These are phyloP conservation scores for Magnaporthiopsis rhizophila DNA, from an alignment of 2,329 filamentous ascomycete species.

Conservation along the genomic window DNA sequence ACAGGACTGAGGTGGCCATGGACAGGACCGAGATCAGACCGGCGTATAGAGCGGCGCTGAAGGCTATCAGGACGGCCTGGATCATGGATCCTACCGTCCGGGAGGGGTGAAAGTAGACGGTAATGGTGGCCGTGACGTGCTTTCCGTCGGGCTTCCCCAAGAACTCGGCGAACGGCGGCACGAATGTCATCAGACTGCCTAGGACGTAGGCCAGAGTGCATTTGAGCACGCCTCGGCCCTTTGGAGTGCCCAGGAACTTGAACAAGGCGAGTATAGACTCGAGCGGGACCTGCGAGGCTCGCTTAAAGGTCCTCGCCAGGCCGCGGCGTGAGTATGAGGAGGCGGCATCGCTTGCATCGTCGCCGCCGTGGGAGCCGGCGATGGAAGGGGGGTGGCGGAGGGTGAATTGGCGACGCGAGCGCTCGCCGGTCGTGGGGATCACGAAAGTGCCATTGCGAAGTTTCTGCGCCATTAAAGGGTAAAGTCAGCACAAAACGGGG, in stretches of 20 bases:
- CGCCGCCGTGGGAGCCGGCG: slow-evolving; percentile 24
- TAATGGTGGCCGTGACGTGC: slow-evolving; percentile 87
- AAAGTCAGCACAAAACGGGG: slow-evolving; percentile 1
- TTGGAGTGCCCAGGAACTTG: slow-evolving; percentile 60
- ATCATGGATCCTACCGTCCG: slow-evolving; percentile 83
- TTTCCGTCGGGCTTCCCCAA: slow-evolving; percentile 84
- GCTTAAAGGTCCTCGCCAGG: slow-evolving; percentile 25
- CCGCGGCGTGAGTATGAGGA: slow-evolving; percentile 26
- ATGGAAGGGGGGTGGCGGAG: slow-evolving; percentile 46
- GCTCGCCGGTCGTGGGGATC: slow-evolving; percentile 77
- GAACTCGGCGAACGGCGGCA: slow-evolving; percentile 61
- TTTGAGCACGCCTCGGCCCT: slow-evolving; percentile 75
- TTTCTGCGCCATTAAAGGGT: slow-evolving; percentile 39
- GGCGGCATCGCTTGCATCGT: slow-evolving; percentile 23
- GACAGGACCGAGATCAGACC: slow-evolving; percentile 69
- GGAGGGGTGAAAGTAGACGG: slow-evolving; percentile 90
- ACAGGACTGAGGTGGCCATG: slow-evolving; percentile 81
- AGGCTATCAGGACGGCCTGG: slow-evolving; percentile 70
- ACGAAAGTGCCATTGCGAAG: slow-evolving; percentile 82
- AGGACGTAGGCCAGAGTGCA: slow-evolving; percentile 85
- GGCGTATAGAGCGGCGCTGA: slow-evolving; percentile 72
- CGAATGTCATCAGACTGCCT: slow-evolving; percentile 80
- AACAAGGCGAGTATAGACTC: slow-evolving; percentile 34
- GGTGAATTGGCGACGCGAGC: slow-evolving; percentile 71
- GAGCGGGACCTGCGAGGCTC: slow-evolving; percentile 28